Evolutionary conservation across 1,284 basidiomycete species (phyloP).

Genomic region (Papiliotrema laurentii): DNA sequence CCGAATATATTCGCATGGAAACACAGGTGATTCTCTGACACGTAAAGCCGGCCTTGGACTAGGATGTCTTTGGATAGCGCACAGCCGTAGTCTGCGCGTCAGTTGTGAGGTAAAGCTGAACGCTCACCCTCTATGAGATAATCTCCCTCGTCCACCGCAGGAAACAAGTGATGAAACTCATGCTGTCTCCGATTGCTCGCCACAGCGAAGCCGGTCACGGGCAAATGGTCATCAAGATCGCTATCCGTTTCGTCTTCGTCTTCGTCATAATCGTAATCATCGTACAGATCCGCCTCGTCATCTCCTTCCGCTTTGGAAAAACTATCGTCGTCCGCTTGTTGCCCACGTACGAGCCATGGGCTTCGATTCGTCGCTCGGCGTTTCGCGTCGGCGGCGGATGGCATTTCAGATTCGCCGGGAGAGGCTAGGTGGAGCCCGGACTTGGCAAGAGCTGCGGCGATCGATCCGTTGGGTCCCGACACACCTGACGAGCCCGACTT

Average conservation of each 20-base stretch:
- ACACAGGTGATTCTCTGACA: slow-evolving; percentile 96
- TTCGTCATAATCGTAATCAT: slow-evolving; percentile 55
- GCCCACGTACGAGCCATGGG: slow-evolving; percentile 8
- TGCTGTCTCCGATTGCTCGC: slow-evolving; percentile 91
- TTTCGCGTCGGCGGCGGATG: neutral
- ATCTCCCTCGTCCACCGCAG: slow-evolving; percentile 85
- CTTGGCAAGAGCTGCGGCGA: slow-evolving; percentile 37
- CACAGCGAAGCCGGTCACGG: slow-evolving; percentile 89
- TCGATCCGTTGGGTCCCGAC: slow-evolving; percentile 4
- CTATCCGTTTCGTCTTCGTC: slow-evolving; percentile 50
- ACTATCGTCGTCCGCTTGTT: slow-evolving; percentile 9
- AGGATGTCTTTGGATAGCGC: slow-evolving; percentile 93
- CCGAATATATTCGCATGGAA: slow-evolving; percentile 99
- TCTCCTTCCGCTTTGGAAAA: slow-evolving; percentile 17
- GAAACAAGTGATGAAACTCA: slow-evolving; percentile 93
- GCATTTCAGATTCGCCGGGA: neutral
- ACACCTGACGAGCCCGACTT: slow-evolving; percentile 19
- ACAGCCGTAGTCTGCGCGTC: slow-evolving; percentile 81
- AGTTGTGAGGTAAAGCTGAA: slow-evolving; percentile 12
- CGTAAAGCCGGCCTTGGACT: slow-evolving; percentile 91
- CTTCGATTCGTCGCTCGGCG: slow-evolving; percentile 1
- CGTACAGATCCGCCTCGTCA: slow-evolving; percentile 57
- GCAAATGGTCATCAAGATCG: slow-evolving; percentile 53
- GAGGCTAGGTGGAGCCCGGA: slow-evolving; percentile 26
- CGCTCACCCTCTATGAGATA: slow-evolving; percentile 93